A percentile compares a stretch with the other conserved stretches of the same genome.
phyloP scores from a whole-genome alignment of 83 land plant genomes.

The Thuja plicata region DNA sequence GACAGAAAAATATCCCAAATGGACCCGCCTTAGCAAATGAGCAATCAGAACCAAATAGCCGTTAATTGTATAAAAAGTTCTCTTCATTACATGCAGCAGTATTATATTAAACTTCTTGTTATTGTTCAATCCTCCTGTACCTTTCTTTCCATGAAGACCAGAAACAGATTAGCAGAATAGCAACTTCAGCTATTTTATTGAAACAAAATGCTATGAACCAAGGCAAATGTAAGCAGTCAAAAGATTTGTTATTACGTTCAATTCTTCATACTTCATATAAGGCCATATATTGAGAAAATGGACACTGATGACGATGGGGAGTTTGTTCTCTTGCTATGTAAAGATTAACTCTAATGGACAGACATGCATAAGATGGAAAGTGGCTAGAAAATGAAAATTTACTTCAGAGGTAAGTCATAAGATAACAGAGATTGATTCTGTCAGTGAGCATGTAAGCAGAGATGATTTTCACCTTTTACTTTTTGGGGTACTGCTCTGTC shows the following conservation, averaged over 20 bases:
- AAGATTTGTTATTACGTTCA: not conserved
- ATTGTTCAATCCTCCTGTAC: not conserved
- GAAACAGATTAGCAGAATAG: not conserved
- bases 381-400: not conserved
- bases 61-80: not conserved
- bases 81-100: not conserved
- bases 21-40: not conserved
- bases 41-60: too few species aligned
- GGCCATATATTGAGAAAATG: not conserved
- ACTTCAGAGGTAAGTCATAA: not conserved
- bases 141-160: not conserved
- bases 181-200: not conserved
- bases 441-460: not conserved
- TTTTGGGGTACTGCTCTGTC: constrained; percentile 2
- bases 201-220: not conserved
- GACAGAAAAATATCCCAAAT: not conserved
- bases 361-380: not conserved
- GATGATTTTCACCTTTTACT: not conserved
- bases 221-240: not conserved
- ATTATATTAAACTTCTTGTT: not conserved
- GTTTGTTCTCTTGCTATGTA: not conserved
- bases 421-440: not conserved
- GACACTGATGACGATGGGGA: not conserved
- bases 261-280: not conserved
- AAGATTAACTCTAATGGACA: not conserved